Evolutionary conservation across 805 yeast species (phyloP).

Genomic region (Isabelozyma heimii): DNA sequence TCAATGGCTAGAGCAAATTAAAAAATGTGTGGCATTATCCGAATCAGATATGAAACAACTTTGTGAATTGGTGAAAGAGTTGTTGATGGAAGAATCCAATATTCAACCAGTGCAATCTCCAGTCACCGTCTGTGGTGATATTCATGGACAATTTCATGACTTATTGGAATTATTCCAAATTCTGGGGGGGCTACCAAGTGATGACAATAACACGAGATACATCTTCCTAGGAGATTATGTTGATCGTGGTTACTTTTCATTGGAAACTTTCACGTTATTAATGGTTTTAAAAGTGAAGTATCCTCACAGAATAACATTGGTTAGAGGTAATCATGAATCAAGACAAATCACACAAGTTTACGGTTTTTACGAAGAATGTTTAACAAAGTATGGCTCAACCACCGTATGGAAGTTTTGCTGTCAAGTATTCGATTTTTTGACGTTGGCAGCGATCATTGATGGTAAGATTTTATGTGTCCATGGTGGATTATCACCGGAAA

Average conservation of each 20-base stretch:
- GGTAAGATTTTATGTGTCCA: constrained; percentile 88
- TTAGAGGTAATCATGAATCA: constrained; percentile 93
- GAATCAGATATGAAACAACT: constrained; percentile 77
- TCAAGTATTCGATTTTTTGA: constrained; percentile 88
- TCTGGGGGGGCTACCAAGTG: constrained; percentile 72
- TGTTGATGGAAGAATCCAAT: constrained; percentile 85
- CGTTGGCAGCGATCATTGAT: constrained; percentile 89
- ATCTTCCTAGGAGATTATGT: constrained; percentile 68
- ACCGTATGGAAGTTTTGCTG: constrained; percentile 92
- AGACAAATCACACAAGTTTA: constrained; percentile 96
- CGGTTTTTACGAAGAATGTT: constrained; percentile 93
- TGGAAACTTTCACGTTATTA: constrained; percentile 84
- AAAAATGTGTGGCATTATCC: constrained; percentile 74
- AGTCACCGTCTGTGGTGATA: constrained; percentile 96
- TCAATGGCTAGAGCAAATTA: constrained; percentile 79
- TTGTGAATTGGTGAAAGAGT: constrained; percentile 90
- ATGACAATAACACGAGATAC: constrained; percentile 63
- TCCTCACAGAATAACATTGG: constrained; percentile 86
- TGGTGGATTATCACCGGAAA: constrained; percentile 94
- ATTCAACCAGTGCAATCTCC: constrained; percentile 96
- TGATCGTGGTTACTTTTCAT: constrained; percentile 87
- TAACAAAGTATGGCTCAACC: constrained; percentile 89
- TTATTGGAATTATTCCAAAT: constrained; percentile 88
- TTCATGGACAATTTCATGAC: constrained; percentile 95
- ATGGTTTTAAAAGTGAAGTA: constrained; percentile 91